Conservation (phyloP, 495 filamentous ascomycete genomes). For the Bathelium albidoporum region DNA sequence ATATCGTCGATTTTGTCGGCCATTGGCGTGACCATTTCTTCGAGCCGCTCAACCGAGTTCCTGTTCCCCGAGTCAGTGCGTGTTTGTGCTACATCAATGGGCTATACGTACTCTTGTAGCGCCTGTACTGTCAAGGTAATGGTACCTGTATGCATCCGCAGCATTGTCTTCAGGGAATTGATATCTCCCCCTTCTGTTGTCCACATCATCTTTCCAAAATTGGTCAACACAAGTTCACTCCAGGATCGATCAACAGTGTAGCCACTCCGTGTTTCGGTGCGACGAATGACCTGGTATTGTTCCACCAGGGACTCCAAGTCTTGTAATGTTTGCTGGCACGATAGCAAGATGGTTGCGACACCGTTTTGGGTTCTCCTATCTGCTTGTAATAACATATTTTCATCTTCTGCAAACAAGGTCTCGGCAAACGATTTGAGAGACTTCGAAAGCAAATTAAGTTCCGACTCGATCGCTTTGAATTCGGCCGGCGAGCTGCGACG, state of each 20-base stretch:
- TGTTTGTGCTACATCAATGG: neutral
- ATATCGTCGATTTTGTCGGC: conserved; percentile 28
- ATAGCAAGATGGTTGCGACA: conserved; percentile 25
- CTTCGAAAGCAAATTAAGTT: conserved; percentile 30
- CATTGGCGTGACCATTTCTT: conserved; percentile 27
- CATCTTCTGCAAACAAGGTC: conserved; percentile 27
- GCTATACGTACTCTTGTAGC: conserved; percentile 24
- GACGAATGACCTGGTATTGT: conserved; percentile 31
- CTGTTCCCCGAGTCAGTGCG: conserved; percentile 7
- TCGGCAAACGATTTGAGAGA: conserved; percentile 32
- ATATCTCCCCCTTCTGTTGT: conserved; percentile 32
- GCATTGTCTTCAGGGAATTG: conserved; percentile 24
- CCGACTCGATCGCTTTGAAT: conserved; percentile 32
- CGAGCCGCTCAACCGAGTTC: conserved; percentile 27
- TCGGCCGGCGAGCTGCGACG: conserved; percentile 29
- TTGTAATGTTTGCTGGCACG: conserved; percentile 26
- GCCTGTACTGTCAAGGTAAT: conserved; percentile 30
- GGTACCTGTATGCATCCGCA: conserved; percentile 31
- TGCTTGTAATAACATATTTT: conserved; percentile 23
- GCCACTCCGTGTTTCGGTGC: conserved; percentile 22
- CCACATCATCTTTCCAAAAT: conserved; percentile 32
- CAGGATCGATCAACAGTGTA: conserved; percentile 28
- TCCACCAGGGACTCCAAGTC: conserved; percentile 32
- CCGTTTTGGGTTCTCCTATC: conserved; percentile 24
- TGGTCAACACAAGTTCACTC: conserved; percentile 28